Conservation (phyloP, 108 stramenopile species). For the Nannochloropsis oceanica region DNA sequence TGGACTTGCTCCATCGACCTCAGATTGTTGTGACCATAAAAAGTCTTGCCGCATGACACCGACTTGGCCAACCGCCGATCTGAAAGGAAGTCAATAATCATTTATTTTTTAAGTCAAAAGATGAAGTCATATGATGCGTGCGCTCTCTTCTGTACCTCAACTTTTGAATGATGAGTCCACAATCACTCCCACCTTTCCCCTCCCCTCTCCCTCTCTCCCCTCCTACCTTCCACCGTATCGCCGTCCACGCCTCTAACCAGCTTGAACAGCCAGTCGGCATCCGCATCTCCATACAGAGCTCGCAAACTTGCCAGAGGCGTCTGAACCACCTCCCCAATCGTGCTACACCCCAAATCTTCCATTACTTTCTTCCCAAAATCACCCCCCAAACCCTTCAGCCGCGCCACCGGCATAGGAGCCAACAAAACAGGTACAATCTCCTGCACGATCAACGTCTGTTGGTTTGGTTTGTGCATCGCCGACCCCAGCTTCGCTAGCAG, state of each 20-base stretch:
- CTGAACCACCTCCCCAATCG: slow-evolving; percentile 9
- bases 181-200: no score
- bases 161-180: no score
- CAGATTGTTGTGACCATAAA: neutral
- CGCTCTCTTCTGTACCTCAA: no score
- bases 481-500: slow-evolving; percentile 47
- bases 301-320: neutral
- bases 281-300: neutral
- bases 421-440: slow-evolving; percentile 13
- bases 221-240: neutral
- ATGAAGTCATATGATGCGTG: no score
- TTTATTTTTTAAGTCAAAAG: no score
- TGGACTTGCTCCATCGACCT: neutral
- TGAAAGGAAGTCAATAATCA: no score
- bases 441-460: slow-evolving; percentile 41
- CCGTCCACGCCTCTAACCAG: neutral
- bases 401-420: slow-evolving; percentile 3
- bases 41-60: neutral
- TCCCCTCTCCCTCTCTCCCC: no score
- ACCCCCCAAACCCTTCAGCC: slow-evolving; percentile 33
- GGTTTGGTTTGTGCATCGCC: slow-evolving; percentile 50
- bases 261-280: neutral
- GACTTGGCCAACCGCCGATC: neutral
- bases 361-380: slow-evolving; percentile 22
- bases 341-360: slow-evolving; percentile 22